phyloP scores from a whole-genome alignment of 768 basidiomycete genomes.

The Trametes sanguinea region DNA sequence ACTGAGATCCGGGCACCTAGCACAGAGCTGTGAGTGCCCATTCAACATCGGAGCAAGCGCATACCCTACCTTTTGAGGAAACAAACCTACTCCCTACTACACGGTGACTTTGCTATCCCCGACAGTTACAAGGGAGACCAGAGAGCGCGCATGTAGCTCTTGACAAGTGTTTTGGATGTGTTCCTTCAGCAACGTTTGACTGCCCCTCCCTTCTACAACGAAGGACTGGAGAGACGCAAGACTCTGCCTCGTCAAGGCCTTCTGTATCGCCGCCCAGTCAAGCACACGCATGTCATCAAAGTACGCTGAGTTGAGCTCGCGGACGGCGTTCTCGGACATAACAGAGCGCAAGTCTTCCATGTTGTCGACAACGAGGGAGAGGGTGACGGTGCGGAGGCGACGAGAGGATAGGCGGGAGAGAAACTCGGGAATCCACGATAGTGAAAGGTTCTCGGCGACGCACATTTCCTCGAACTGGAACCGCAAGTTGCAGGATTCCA shows the following conservation, averaged over 20 bases:
- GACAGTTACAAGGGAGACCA: slow-evolving; percentile 1
- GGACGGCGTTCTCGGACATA: slow-evolving; percentile 30
- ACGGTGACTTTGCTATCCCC: background rate
- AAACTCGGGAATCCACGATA: slow-evolving; percentile 25
- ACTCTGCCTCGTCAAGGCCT: background rate
- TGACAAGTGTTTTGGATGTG: slow-evolving; percentile 3
- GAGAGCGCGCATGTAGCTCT: slow-evolving; percentile 7
- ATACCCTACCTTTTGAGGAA: background rate
- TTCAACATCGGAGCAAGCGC: too few species aligned
- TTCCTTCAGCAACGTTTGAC: background rate
- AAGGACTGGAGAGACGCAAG: slow-evolving; percentile 8
- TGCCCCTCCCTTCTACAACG: slow-evolving; percentile 23
- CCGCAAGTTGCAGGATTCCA: slow-evolving; percentile 24
- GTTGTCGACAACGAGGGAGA: slow-evolving; percentile 26
- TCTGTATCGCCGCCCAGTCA: slow-evolving; percentile 24
- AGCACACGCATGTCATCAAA: slow-evolving; percentile 27
- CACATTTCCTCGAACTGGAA: slow-evolving; percentile 31
- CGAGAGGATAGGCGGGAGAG: slow-evolving; percentile 24
- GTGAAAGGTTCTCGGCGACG: slow-evolving; percentile 25
- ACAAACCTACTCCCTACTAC: background rate
- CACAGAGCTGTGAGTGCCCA: too few species aligned
- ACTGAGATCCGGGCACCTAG: too few species aligned
- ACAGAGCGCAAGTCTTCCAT: slow-evolving; percentile 27
- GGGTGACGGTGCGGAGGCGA: slow-evolving; percentile 20
- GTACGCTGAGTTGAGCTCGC: slow-evolving; percentile 17